phyloP scores from a whole-genome alignment of 169 alveolate species.

The Eimeria praecox region DNA sequence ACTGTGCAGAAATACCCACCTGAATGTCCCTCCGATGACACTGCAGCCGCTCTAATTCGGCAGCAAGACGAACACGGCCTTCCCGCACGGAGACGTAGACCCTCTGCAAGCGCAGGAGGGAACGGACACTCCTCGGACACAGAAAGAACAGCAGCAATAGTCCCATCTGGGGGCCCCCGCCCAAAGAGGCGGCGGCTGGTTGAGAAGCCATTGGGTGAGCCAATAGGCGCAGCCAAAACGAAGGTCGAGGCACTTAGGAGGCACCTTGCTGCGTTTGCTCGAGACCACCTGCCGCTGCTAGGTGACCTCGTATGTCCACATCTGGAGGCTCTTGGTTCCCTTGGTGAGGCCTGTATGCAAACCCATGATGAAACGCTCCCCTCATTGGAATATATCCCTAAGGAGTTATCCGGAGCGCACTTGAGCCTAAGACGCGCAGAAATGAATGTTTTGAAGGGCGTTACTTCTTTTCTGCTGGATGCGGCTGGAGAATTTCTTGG shows the following conservation, averaged over 20 bases:
- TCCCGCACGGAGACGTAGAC: slow-evolving; percentile 55
- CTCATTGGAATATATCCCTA: neutral
- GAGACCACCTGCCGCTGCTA: slow-evolving; percentile 65
- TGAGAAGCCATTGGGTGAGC: neutral
- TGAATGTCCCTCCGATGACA: neutral
- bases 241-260: slow-evolving; percentile 19
- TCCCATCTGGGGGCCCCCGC: slow-evolving; percentile 50
- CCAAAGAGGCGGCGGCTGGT: slow-evolving; percentile 80
- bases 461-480: slow-evolving; percentile 51
- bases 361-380: neutral
- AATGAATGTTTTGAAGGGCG: slow-evolving; percentile 46
- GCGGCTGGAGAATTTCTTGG: slow-evolving; percentile 40
- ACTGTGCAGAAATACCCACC: neutral
- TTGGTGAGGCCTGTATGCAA: neutral
- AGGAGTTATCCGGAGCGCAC: neutral
- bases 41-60: neutral
- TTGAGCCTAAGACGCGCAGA: slow-evolving; percentile 36
- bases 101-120: slow-evolving; percentile 20
- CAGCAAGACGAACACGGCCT: neutral
- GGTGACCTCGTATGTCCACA: slow-evolving; percentile 66
- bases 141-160: slow-evolving; percentile 4
- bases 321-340: slow-evolving; percentile 49
- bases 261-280: slow-evolving; percentile 70
- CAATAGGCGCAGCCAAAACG: neutral
- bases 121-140: neutral